phyloP scores from a whole-genome alignment of 306 rosid genomes.

The Abrus precatorius region DNA sequence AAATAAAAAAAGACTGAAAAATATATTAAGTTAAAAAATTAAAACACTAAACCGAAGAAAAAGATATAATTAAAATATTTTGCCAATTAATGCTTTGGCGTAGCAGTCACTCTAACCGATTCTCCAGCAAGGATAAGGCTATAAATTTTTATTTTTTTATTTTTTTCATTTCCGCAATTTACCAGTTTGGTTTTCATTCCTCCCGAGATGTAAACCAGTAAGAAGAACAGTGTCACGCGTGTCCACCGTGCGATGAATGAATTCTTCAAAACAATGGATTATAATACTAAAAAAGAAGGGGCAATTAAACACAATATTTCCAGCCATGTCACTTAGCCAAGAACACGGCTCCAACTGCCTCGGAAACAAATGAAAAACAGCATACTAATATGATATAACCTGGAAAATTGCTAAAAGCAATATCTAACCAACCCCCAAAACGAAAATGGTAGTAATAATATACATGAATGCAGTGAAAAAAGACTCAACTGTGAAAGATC shows the following conservation, averaged over 20 bases:
- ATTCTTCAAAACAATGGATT: neutral
- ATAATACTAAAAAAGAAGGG: neutral
- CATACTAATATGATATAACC: neutral
- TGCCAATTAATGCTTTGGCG: too few relatives aligned
- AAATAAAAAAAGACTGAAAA: too few relatives aligned
- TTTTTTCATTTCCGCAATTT: too few relatives aligned
- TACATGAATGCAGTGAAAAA: conserved; percentile 25
- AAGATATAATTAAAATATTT: too few relatives aligned
- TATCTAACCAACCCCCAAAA: conserved; percentile 5
- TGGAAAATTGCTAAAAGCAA: conserved; percentile 2
- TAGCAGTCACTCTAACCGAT: too few relatives aligned
- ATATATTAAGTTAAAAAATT: too few relatives aligned
- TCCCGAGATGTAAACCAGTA: neutral
- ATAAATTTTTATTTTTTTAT: too few relatives aligned
- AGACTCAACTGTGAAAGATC: conserved; percentile 12
- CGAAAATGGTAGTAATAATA: neutral
- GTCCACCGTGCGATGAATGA: neutral
- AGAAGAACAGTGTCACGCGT: neutral
- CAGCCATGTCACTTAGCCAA: neutral
- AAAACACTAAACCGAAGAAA: too few relatives aligned
- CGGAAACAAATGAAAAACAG: neutral
- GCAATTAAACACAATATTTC: neutral
- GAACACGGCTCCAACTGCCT: neutral
- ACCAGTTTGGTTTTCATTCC: neutral
- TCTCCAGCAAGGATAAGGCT: too few relatives aligned